Conservation (phyloP, 2,329 filamentous ascomycete species). For the Pyrenophora tritici-repentis region DNA sequence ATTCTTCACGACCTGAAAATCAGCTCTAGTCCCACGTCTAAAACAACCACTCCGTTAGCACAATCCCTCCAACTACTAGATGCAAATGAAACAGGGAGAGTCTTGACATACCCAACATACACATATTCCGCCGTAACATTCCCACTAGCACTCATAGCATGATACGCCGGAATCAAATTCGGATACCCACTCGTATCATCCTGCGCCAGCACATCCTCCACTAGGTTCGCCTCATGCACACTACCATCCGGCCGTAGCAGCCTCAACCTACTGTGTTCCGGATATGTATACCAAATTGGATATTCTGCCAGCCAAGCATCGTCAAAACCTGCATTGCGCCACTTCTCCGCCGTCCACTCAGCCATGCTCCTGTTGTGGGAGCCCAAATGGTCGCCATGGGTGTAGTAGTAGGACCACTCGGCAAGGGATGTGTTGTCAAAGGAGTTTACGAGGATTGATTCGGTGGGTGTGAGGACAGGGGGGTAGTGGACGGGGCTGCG, state of each 20-base stretch:
- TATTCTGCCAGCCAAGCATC: slow-evolving; percentile 40
- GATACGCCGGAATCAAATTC: slow-evolving; percentile 50
- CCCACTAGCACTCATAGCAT: slow-evolving; percentile 54
- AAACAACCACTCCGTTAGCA: slow-evolving; percentile 19
- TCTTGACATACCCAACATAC: slow-evolving; percentile 47
- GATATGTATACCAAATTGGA: slow-evolving; percentile 48
- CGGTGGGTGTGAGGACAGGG: slow-evolving; percentile 41
- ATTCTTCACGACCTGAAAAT: slow-evolving; percentile 50
- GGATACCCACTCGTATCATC: slow-evolving; percentile 44
- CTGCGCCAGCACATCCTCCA: slow-evolving; percentile 40
- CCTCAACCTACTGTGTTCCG: slow-evolving; percentile 34
- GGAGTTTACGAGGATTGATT: slow-evolving; percentile 46
- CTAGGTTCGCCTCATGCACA: slow-evolving; percentile 33
- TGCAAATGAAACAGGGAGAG: no score
- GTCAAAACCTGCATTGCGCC: slow-evolving; percentile 30
- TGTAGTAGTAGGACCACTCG: slow-evolving; percentile 47
- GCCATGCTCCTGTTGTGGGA: slow-evolving; percentile 46
- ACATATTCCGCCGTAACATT: slow-evolving; percentile 54
- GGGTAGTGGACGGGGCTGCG: slow-evolving; percentile 35
- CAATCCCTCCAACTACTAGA: no score
- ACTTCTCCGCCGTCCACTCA: slow-evolving; percentile 40
- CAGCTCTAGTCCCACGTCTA: slow-evolving; percentile 48
- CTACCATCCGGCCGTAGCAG: slow-evolving; percentile 39
- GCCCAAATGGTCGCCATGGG: slow-evolving; percentile 43
- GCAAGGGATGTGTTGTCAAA: slow-evolving; percentile 48